These are phyloP conservation scores for Pseudoturritis turrita DNA, from an alignment of 345 rosid genomes.

Conservation along the genomic window DNA sequence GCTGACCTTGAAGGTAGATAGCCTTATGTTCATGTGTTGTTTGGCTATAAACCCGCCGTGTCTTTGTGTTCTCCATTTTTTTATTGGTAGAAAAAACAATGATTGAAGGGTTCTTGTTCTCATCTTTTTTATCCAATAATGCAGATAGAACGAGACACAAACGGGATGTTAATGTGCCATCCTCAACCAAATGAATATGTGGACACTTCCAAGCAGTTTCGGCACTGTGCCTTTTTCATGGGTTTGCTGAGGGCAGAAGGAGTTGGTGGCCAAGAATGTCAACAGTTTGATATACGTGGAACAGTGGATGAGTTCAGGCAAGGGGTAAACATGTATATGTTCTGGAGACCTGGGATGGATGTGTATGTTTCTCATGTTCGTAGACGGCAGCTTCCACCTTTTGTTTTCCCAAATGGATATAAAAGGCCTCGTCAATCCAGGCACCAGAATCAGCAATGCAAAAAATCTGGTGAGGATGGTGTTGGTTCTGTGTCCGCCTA, in stretches of 20 bases:
- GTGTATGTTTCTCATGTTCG: slow-evolving; percentile 59
- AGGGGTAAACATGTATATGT: slow-evolving; percentile 46
- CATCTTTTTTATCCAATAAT: background rate
- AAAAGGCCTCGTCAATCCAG: slow-evolving; percentile 44
- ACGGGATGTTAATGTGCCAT: slow-evolving; percentile 67
- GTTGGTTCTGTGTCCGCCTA: slow-evolving; percentile 29
- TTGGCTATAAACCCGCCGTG: background rate
- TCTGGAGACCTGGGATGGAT: slow-evolving; percentile 73
- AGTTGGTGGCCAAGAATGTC: slow-evolving; percentile 51
- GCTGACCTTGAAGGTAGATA: slow-evolving; percentile 53
- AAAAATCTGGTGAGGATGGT: slow-evolving; percentile 36
- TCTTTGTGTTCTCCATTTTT: background rate
- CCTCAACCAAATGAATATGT: slow-evolving; percentile 59
- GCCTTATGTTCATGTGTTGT: background rate
- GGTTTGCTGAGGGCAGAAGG: slow-evolving; percentile 62
- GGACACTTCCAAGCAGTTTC: slow-evolving; percentile 46
- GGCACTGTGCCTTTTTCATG: slow-evolving; percentile 63
- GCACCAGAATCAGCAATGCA: slow-evolving; percentile 36
- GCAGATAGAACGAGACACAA: slow-evolving; percentile 68
- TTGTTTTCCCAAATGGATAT: slow-evolving; percentile 58
- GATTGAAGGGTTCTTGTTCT: background rate
- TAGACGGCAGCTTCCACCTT: slow-evolving; percentile 56
- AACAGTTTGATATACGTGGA: slow-evolving; percentile 65
- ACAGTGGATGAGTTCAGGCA: slow-evolving; percentile 62
- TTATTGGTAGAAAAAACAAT: background rate